Conservation (phyloP, 192 early-diverging fungal genomes). For the Glomus cerebriforme region DNA sequence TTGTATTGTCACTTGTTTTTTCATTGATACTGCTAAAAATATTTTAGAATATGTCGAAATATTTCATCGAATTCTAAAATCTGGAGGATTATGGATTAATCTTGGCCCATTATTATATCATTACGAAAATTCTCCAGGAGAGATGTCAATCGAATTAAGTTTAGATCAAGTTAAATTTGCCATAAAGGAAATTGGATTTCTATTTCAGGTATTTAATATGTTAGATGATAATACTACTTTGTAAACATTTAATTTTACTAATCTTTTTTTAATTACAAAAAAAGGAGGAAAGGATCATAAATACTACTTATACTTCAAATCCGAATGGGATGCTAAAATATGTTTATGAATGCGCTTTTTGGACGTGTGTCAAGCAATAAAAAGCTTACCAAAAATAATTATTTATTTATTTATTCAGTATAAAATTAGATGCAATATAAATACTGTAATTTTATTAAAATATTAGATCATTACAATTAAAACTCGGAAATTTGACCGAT, state of each 20-base stretch:
- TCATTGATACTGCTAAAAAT: constrained; percentile 97
- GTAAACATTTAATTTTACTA: neutral
- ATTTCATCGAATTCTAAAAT: constrained; percentile 75
- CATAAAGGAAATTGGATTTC: constrained; percentile 68
- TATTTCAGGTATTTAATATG: constrained; percentile 52
- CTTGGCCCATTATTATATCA: constrained; percentile 91
- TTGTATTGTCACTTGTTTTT: constrained; percentile 92
- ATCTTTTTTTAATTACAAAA: constrained; percentile 25
- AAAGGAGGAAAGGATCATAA: constrained; percentile 57
- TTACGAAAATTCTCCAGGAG: constrained; percentile 82
- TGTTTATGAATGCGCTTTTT: constrained; percentile 74
- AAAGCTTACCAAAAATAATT: neutral
- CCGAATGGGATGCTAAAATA: constrained; percentile 81
- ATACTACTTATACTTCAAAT: constrained; percentile 76
- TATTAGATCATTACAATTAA: too few relatives aligned
- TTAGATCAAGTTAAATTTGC: constrained; percentile 78
- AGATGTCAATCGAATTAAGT: constrained; percentile 85
- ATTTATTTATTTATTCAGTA: neutral
- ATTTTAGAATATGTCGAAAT: constrained; percentile 85
- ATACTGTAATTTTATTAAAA: too few relatives aligned
- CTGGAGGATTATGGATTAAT: constrained; percentile 84
- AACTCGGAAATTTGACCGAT: too few relatives aligned
- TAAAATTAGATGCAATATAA: neutral
- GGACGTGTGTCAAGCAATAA: constrained; percentile 60
- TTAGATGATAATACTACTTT: constrained; percentile 1